A percentile compares a stretch with the other conserved stretches of the same genome.
These are phyloP conservation scores for Scolecobasidium constrictum DNA, from an alignment of 2,329 filamentous ascomycete genomes.

Conservation along the genomic window DNA sequence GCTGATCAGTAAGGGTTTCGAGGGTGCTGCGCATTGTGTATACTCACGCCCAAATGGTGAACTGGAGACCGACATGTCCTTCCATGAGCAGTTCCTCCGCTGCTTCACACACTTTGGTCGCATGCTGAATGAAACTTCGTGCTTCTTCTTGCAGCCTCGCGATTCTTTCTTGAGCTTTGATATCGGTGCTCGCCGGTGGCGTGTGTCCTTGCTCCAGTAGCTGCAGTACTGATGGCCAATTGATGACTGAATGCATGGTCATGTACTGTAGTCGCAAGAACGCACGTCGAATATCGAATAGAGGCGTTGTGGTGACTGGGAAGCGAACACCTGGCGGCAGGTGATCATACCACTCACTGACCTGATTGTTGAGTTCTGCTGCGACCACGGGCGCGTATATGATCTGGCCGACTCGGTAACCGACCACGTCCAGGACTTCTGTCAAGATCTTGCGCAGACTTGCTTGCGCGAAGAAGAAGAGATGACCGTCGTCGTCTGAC, in stretches of 20 bases:
- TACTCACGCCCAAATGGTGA: slow-evolving; percentile 6
- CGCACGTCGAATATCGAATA: slow-evolving; percentile 18
- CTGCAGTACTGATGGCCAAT: slow-evolving; percentile 19
- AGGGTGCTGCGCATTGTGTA: too few species aligned
- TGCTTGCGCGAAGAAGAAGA: slow-evolving; percentile 19
- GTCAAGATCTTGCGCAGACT: slow-evolving; percentile 19
- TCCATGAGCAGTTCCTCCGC: slow-evolving; percentile 4
- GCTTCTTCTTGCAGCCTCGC: not conserved
- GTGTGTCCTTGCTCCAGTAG: slow-evolving; percentile 13
- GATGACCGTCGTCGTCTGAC: slow-evolving; percentile 18
- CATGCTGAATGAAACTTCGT: not conserved
- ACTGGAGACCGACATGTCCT: slow-evolving; percentile 3
- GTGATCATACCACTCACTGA: slow-evolving; percentile 19
- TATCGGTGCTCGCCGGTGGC: not conserved
- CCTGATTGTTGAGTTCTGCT: slow-evolving; percentile 17
- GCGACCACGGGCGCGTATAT: slow-evolving; percentile 19
- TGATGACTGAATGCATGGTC: slow-evolving; percentile 19
- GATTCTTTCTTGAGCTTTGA: not conserved
- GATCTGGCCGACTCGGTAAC: slow-evolving; percentile 14
- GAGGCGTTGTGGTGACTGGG: slow-evolving; percentile 16
- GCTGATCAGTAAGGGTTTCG: not conserved
- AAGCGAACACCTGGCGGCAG: slow-evolving; percentile 17
- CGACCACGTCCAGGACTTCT: slow-evolving; percentile 19
- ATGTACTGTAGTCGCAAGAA: slow-evolving; percentile 20
- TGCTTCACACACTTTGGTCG: not conserved